These are phyloP conservation scores for Chrysoporthe puriensis DNA, from an alignment of 2,329 filamentous ascomycete genomes.

Conservation along the genomic window DNA sequence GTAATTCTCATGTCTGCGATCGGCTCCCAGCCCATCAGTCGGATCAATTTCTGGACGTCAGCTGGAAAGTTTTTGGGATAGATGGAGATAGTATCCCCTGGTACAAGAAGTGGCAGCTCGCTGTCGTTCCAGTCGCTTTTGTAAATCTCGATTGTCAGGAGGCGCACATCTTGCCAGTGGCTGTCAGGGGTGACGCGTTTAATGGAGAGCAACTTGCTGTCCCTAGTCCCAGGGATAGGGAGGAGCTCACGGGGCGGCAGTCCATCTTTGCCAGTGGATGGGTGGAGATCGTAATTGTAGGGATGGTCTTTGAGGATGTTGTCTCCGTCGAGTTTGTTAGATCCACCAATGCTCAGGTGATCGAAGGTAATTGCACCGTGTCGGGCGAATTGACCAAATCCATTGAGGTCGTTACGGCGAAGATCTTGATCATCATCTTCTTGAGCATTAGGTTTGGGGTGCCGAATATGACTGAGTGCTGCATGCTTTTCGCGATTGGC, in stretches of 20 bases:
- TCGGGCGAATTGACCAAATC: conserved; percentile 15
- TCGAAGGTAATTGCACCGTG: conserved; percentile 21
- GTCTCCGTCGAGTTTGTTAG: conserved; percentile 37
- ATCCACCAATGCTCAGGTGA: conserved; percentile 30
- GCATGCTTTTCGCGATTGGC: conserved; percentile 31
- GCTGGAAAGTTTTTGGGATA: conserved; percentile 84
- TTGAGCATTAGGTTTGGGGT: conserved; percentile 26
- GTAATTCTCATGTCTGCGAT: conserved; percentile 66
- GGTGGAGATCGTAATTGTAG: conserved; percentile 38
- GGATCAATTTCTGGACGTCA: conserved; percentile 79
- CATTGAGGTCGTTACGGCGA: conserved; percentile 17
- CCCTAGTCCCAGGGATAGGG: conserved; percentile 59
- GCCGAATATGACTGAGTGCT: conserved; percentile 32
- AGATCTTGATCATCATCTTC: conserved; percentile 31
- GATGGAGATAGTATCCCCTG: conserved; percentile 80
- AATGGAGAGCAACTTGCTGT: conserved; percentile 67
- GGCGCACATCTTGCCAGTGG: conserved; percentile 95
- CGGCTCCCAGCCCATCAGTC: conserved; percentile 76
- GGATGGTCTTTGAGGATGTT: conserved; percentile 43
- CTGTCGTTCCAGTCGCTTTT: conserved; percentile 26
- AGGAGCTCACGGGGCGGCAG: conserved; percentile 45
- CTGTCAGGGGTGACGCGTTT: conserved; percentile 70
- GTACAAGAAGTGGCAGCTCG: conserved; percentile 49
- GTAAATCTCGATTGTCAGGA: conserved; percentile 64
- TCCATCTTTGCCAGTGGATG: conserved; percentile 29